Evolutionary conservation across 176 grass and related monocot species (phyloP).

Genomic region (Tuctoria greenei): DNA sequence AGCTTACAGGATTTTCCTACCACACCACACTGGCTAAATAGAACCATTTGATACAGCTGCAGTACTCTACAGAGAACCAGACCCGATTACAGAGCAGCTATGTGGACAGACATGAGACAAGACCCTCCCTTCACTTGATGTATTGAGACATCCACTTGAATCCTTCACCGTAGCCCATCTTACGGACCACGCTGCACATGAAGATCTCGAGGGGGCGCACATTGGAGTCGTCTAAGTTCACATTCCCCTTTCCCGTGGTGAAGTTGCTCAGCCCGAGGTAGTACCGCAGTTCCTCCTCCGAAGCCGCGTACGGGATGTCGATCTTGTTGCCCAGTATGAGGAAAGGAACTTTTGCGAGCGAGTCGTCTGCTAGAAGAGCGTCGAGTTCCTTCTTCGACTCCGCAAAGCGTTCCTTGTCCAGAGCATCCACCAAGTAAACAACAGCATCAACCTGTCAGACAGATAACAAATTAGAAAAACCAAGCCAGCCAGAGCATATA

Average conservation of each 20-base stretch:
- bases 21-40: no score
- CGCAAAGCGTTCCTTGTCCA: background rate
- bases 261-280: background rate
- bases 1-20: no score
- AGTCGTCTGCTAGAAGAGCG: background rate
- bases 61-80: no score
- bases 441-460: background rate
- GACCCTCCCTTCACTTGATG: background rate
- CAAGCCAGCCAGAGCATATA: background rate
- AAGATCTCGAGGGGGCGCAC: background rate
- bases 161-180: background rate
- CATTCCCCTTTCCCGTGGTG: background rate
- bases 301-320: background rate
- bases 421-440: background rate
- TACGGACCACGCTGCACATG: background rate
- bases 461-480: slow-evolving; percentile 27
- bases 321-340: background rate
- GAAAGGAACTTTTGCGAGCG: background rate
- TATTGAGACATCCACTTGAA: background rate
- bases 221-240: background rate
- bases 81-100: no score
- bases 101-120: no score
- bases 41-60: no score
- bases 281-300: background rate
- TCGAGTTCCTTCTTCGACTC: background rate